phyloP scores from a whole-genome alignment of 306 rosid genomes.

The Vigna angularis region DNA sequence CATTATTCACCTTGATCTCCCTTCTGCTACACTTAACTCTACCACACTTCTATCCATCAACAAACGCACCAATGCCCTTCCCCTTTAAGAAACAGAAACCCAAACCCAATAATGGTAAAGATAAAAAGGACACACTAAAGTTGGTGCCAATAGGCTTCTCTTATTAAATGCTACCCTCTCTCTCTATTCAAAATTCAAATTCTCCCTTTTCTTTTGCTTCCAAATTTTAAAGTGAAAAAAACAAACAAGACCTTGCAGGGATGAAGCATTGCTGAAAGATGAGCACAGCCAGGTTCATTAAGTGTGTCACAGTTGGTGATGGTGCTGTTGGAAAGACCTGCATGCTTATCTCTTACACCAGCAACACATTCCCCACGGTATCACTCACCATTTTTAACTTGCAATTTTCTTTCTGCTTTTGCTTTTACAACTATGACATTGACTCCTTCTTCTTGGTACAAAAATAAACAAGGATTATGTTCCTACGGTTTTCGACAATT shows the following conservation, averaged over 20 bases:
- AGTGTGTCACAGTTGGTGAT: slow-evolving; percentile 33
- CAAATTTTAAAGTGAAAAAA: slow-evolving; percentile 12
- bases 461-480: slow-evolving; percentile 10
- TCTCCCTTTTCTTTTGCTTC: not conserved
- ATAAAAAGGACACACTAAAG: slow-evolving; percentile 11
- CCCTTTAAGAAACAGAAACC: slow-evolving; percentile 24
- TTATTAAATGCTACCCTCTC: slow-evolving; percentile 24
- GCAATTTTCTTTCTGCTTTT: not conserved
- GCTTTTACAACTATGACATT: not conserved
- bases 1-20: slow-evolving; percentile 2
- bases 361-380: slow-evolving; percentile 26
- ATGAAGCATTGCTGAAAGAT: slow-evolving; percentile 1
- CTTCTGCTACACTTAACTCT: not conserved
- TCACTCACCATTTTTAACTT: not conserved
- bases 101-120: slow-evolving; percentile 25
- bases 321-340: slow-evolving; percentile 28
- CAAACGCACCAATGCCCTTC: slow-evolving; percentile 24
- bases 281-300: slow-evolving; percentile 17
- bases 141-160: slow-evolving; percentile 1
- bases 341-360: slow-evolving; percentile 24
- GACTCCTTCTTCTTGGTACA: not conserved
- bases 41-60: not conserved
- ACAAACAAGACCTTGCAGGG: not conserved
- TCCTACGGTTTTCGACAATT: slow-evolving; percentile 22
- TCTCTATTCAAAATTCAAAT: slow-evolving; percentile 19